Base-by-base conservation (phyloP, 495 filamentous ascomycete genomes). In the Aspergillus coremiiformis region DNA sequence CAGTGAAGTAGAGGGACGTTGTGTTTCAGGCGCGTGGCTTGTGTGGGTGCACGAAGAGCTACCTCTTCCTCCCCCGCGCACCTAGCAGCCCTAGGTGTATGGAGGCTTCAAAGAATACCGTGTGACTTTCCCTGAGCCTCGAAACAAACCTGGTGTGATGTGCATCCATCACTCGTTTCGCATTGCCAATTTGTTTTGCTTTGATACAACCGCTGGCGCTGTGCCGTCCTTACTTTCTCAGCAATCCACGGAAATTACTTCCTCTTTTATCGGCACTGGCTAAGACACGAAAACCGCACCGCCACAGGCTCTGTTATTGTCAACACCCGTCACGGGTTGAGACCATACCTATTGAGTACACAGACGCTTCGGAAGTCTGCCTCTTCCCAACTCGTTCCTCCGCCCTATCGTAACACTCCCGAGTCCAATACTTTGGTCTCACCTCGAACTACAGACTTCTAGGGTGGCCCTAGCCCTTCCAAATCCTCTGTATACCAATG, bases 401-500 rank as follows among this genome's bases (percentile, higher is more conserved):
- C 17, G 39, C 42, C 35, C 20, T n/a, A 19, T 55, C 29, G 29
- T 27, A 12, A 30, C 41, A 49, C 20, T 15, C 26, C 11, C 27
- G 19, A 47, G 20, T 45, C 29, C 20, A 30, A 39, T 46, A 55
- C 24, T 39, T 52, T 35, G 39, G 23, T 15, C 19, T 33, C 15
- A 27, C 20, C 11, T 1, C 39, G 22, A 44, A 27, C 24, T 17
- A 39, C 32, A 14, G 37, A 26, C 15, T 6, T 39, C 23, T 26
- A 22, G 11, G 1, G 33, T 50, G 12, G 4, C n/a, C 33, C 22
- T 49, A 44, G 12, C 24, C 10, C 30, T 20, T 12, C 32, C n/a
- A 10, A 26, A 21, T 45, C 3, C 44, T 10, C 17, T n/a, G n/a
- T 23, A 46, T 33, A 45, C 65, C 59, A 54, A 79, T 80, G 76